Base-by-base conservation (phyloP, 352 stramenopile species). In the Paralagenidium karlingii region DNA sequence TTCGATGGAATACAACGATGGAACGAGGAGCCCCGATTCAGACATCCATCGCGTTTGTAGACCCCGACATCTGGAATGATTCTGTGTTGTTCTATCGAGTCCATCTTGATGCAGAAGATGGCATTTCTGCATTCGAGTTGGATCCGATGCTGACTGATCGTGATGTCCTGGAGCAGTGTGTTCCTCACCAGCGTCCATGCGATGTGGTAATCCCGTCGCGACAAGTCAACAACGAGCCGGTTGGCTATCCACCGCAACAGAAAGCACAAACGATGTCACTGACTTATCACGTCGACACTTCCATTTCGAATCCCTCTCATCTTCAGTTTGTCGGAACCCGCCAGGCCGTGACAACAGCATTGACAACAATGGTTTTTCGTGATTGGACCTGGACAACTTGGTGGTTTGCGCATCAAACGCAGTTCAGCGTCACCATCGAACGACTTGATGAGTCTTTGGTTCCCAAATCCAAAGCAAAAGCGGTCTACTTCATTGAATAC, bases 51-150 rank as follows among this genome's bases (percentile, higher is more conserved):
- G 40, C 36, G 2, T 87, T 87, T 26, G 49, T 69, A 7, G 68
- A 84, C 37, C 54, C 68, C 0, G 69, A 87, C 37, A 46, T 42
- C 9, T 60, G 43, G 33, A 50, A 42, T 3, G 55, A 55, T n/a
- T 25, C 38, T n/a, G n/a, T n/a, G n/a, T n/a, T n/a, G n/a, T n/a
- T n/a, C 4, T 87, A 83, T 31, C 49, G 63, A 36, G 52, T 74
- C 5, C 58, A 45, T 15, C 43, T 87, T 8, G 49, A 75, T 36
- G 53, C 65, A 18, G 42, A 44, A 21, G 54, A 71, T 13, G 44
- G 47, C 3, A n/a, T 41, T 5, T 66, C 51, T 0, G 45, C 44
- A 10, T 62, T 84, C n/a, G 38, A 64, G 11, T 40, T 86, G 19
- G 66, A 63, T 2, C 58, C 68, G 30, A 27, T 38, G 8, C 32